Evolutionary conservation across 2,329 filamentous ascomycete species (phyloP).

Genomic region (Trichoderma harzianum): DNA sequence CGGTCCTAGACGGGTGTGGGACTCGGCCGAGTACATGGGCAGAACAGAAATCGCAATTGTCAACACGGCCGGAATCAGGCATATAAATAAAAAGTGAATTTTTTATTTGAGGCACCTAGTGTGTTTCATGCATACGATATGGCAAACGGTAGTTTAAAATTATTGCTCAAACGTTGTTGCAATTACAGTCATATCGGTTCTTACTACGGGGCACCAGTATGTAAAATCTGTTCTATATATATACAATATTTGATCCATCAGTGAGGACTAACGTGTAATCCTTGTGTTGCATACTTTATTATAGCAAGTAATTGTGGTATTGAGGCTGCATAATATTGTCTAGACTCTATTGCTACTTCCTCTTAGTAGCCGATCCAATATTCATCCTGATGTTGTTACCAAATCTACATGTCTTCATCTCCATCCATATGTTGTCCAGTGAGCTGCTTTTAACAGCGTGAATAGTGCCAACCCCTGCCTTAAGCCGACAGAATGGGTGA

Average conservation of each 20-base stretch:
- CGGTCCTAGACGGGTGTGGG: neutral
- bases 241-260: neutral
- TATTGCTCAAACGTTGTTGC: neutral
- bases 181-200: neutral
- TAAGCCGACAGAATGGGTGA: neutral
- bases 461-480: neutral
- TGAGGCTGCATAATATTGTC: neutral
- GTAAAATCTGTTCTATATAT: neutral
- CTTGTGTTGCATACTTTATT: neutral
- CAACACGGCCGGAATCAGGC: neutral
- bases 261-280: neutral
- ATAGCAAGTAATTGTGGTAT: neutral
- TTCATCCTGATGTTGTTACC: neutral
- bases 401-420: neutral
- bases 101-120: neutral
- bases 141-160: neutral
- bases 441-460: neutral
- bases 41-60: neutral
- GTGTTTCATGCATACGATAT: neutral
- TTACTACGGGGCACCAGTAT: neutral
- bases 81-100: neutral
- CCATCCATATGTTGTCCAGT: neutral
- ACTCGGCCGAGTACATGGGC: neutral
- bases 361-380: neutral
- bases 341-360: neutral